These are phyloP conservation scores for Hymenoscyphus fraxineus DNA, from an alignment of 2,329 filamentous ascomycete species.

Conservation along the genomic window DNA sequence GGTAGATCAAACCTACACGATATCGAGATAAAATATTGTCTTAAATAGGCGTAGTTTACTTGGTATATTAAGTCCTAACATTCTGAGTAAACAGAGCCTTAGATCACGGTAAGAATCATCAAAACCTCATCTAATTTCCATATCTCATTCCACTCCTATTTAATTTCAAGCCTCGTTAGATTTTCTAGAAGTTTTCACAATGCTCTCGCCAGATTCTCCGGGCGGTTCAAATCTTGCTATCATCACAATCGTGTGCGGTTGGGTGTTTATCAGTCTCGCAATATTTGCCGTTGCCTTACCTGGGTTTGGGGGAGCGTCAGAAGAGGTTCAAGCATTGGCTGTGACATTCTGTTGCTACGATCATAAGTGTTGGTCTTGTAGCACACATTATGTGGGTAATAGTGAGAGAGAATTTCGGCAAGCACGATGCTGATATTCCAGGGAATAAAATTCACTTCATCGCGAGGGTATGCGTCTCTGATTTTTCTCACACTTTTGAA, in stretches of 20 bases:
- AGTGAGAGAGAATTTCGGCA: neutral
- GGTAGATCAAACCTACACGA: too few relatives aligned
- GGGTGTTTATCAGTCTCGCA: neutral
- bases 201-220: neutral
- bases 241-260: neutral
- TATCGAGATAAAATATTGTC: too few relatives aligned
- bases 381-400: constrained; percentile 2
- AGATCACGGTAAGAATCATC: neutral
- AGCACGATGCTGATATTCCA: neutral
- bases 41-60: too few relatives aligned
- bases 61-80: too few relatives aligned
- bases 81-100: too few relatives aligned
- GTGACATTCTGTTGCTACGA: neutral
- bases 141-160: neutral
- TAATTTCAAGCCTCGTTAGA: neutral
- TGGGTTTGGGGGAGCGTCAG: neutral
- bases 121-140: neutral
- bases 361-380: neutral
- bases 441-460: neutral
- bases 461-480: neutral
- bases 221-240: neutral
- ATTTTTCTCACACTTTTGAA: neutral
- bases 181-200: neutral
- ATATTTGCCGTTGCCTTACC: neutral
- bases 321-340: neutral